These are phyloP conservation scores for Helotiales sp. DNA, from an alignment of 2,329 filamentous ascomycete genomes.

Conservation along the genomic window DNA sequence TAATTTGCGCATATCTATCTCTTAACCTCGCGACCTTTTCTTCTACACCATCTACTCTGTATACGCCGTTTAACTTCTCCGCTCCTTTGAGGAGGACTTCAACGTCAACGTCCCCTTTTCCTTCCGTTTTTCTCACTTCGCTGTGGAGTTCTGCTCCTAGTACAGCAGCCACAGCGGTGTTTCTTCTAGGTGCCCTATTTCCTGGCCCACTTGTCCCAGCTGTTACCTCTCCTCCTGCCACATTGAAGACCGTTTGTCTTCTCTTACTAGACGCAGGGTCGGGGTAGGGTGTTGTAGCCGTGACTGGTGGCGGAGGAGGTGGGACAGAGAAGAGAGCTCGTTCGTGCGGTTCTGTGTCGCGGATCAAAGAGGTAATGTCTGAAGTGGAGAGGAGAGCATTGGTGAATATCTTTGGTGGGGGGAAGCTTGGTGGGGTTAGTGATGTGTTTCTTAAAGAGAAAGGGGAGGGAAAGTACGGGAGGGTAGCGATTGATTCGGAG, in stretches of 20 bases:
- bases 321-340: constrained; percentile 93
- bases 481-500: constrained; percentile 72
- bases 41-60: constrained; percentile 75
- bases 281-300: constrained; percentile 46
- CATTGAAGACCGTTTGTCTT: constrained; percentile 66
- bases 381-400: constrained; percentile 85
- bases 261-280: constrained; percentile 43
- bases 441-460: constrained; percentile 20
- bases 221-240: constrained; percentile 59
- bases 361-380: constrained; percentile 92
- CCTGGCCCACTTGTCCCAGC: constrained; percentile 49
- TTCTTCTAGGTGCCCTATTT: constrained; percentile 58
- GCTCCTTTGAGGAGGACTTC: constrained; percentile 82
- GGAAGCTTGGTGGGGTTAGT: constrained; percentile 61
- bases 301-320: constrained; percentile 47
- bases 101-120: constrained; percentile 76
- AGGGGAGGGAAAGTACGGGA: constrained; percentile 56
- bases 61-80: constrained; percentile 87
- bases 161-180: constrained; percentile 87
- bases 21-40: constrained; percentile 76
- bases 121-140: constrained; percentile 62
- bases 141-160: constrained; percentile 85
- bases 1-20: constrained; percentile 68
- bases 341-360: constrained; percentile 93
- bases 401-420: constrained; percentile 89